Percentiles rank a stretch among this genome's conserved stretches.
phyloP scores from a whole-genome alignment of 1,284 basidiomycete species.

The Mycena citricolor region DNA sequence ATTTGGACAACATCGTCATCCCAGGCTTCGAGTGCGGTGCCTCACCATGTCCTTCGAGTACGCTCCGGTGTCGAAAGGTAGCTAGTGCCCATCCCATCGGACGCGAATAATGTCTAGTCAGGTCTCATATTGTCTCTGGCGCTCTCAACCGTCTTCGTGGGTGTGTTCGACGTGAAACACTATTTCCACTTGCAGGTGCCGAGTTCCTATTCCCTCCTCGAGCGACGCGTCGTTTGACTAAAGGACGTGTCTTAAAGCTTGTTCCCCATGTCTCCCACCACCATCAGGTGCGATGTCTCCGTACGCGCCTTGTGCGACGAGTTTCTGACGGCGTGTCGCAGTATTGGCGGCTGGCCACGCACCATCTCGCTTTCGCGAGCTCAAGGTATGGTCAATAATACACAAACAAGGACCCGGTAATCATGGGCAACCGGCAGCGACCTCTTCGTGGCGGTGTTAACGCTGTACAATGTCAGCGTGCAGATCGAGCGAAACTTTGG shows the following conservation, averaged over 20 bases:
- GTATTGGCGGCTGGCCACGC: constrained; percentile 82
- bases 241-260: constrained; percentile 43
- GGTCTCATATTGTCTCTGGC: constrained; percentile 76
- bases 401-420: no score
- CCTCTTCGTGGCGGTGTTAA: constrained; percentile 72
- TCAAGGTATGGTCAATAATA: constrained; percentile 11
- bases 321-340: constrained; percentile 34
- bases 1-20: no score
- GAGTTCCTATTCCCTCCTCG: constrained; percentile 26
- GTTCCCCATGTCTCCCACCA: constrained; percentile 69
- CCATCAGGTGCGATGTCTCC: no score
- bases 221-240: constrained; percentile 16
- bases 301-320: constrained; percentile 31
- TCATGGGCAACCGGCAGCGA: constrained; percentile 58
- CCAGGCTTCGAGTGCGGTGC: no score
- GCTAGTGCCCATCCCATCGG: constrained; percentile 1
- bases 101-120: no score
- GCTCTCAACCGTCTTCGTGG: constrained; percentile 67
- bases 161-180: constrained; percentile 84
- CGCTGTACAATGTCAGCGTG: constrained; percentile 74
- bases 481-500: constrained; percentile 86
- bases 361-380: constrained; percentile 80
- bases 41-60: constrained; percentile 74
- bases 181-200: constrained; percentile 80
- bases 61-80: constrained; percentile 79